These are phyloP conservation scores for Vigna trinervia DNA, from an alignment of 306 rosid species.

Conservation along the genomic window DNA sequence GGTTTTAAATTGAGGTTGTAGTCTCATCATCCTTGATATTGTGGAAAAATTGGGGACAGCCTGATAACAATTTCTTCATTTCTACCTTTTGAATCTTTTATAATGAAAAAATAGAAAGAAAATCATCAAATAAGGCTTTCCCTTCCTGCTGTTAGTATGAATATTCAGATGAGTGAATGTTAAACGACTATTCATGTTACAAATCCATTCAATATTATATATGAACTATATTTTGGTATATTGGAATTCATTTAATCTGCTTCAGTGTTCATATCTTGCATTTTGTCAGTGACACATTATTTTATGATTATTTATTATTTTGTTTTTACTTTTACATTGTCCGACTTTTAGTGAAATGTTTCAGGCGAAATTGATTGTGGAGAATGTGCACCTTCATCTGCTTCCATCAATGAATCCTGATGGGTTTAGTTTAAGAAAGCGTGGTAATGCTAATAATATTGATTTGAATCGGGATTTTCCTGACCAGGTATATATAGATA, in stretches of 20 bases:
- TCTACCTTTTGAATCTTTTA: constrained; percentile 7
- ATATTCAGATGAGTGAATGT: constrained; percentile 17
- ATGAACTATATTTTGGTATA: constrained; percentile 24
- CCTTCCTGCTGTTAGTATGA: neutral
- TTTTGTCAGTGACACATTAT: constrained; percentile 17
- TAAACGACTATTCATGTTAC: constrained; percentile 26
- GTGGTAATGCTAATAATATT: constrained; percentile 83
- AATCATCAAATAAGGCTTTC: constrained; percentile 16
- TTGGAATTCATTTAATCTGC: constrained; percentile 10
- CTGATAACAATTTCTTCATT: neutral
- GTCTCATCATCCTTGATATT: no score
- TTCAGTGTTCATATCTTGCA: constrained; percentile 22
- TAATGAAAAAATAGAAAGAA: neutral
- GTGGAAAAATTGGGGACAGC: neutral
- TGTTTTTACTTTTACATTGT: constrained; percentile 31
- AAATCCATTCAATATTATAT: constrained; percentile 24
- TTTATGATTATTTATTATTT: constrained; percentile 22
- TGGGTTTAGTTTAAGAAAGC: constrained; percentile 78
- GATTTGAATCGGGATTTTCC: constrained; percentile 97
- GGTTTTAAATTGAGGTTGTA: no score
- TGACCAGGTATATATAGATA: constrained; percentile 72
- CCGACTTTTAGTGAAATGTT: constrained; percentile 39
- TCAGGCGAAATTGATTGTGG: constrained; percentile 81
- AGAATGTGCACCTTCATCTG: constrained; percentile 90
- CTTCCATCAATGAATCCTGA: constrained; percentile 98